Base-by-base conservation (phyloP, 768 basidiomycete species). In the Lactarius tabidus region DNA sequence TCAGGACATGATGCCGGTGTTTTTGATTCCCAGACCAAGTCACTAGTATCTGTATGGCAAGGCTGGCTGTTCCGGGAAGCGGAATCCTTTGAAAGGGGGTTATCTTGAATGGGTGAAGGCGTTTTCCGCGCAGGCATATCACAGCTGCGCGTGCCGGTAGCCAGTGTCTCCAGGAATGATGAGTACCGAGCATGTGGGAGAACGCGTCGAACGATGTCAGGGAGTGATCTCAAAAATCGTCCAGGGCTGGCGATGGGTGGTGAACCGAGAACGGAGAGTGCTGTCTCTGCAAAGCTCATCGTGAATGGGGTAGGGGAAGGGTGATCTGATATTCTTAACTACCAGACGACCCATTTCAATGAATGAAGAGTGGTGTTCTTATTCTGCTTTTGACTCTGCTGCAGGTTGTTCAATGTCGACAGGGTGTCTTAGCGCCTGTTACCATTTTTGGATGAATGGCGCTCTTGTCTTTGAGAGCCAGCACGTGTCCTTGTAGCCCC, bases 401-500 rank as follows among this genome's bases (percentile, higher is more conserved):
- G 28, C 60, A 28, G 29, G n/a, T 9, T 26, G 6, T 38, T 43
- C 4, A 18, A 26, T 35, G n/a, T 1, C 20, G 17, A 28, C 9
- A 20, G 15, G n/a, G 41, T 45, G 52, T 59, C 18, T 55, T 18
- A 53, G 48, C 20, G 57, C 38, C 7, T 23, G 54, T 41, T 62
- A 39, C 65, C 65, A 43, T 66, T n/a, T 23, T 57, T 17, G 65
- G 65, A 57, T 65, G 57, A 59, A 65, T 31, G 57, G 17, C 38
- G 57, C 38, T 59, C 57, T 36, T 36, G 57, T 59, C 23, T 70
- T 68, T 31, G 70, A n/a, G n/a, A n/a, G n/a, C n/a, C n/a, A n/a
- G 45, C 41, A 6, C 18, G 20, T n/a, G 9, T 10, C 43, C 23
- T 28, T 28, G 14, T n/a, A n/a, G n/a, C n/a, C n/a, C n/a, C n/a